Evolutionary conservation across 1,139 yeast species (phyloP).

Genomic region (Saccharomyces hybrid): DNA sequence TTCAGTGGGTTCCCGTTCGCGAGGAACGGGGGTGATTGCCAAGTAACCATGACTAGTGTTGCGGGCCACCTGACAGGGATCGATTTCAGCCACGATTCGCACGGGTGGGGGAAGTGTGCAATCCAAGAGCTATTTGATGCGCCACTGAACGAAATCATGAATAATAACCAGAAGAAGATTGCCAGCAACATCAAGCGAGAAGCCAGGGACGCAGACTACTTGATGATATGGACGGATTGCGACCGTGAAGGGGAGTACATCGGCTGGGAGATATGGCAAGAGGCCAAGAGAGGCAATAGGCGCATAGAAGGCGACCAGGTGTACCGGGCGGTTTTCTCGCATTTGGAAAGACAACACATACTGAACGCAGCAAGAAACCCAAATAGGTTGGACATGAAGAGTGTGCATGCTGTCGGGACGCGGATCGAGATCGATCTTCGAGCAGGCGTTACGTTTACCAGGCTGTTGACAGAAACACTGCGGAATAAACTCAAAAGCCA

Average conservation of each 20-base stretch:
- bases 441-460: conserved; percentile 83
- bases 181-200: conserved; percentile 65
- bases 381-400: conserved; percentile 49
- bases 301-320: conserved; percentile 37
- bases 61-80: conserved; percentile 68
- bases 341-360: conserved; percentile 70
- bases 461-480: conserved; percentile 41
- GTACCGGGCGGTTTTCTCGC: conserved; percentile 78
- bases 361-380: conserved; percentile 69
- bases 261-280: conserved; percentile 73
- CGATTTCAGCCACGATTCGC: conserved; percentile 51
- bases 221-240: conserved; percentile 98
- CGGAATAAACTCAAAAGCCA: conserved; percentile 19
- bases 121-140: conserved; percentile 67
- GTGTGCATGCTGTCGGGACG: conserved; percentile 78
- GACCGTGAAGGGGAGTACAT: conserved; percentile 97
- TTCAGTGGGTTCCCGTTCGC: conserved; percentile 45
- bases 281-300: conserved; percentile 53
- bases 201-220: conserved; percentile 48
- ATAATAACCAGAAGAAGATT: conserved; percentile 40
- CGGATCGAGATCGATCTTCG: conserved; percentile 83
- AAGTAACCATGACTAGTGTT: conserved; percentile 88
- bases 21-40: conserved; percentile 32
- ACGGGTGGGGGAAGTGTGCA: conserved; percentile 58
- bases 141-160: conserved; percentile 43